These are phyloP conservation scores for Jacaranda copaia DNA, from an alignment of 257 asterid species.

Conservation along the genomic window DNA sequence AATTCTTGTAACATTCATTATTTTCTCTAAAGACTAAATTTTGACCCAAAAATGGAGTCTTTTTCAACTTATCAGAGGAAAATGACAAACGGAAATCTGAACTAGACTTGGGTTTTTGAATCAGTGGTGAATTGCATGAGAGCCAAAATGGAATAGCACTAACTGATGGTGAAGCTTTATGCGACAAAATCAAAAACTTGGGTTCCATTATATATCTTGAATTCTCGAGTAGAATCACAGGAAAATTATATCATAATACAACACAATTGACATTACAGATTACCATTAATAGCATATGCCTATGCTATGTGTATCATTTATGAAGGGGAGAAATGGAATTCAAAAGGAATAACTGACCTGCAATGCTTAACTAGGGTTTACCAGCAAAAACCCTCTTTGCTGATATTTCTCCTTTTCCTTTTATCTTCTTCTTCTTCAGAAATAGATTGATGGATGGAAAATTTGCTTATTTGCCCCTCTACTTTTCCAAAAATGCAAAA, in stretches of 20 bases:
- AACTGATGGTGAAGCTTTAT: slow-evolving; percentile 55
- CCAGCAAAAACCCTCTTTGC: slow-evolving; percentile 48
- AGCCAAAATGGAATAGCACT: slow-evolving; percentile 58
- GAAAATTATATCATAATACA: slow-evolving; percentile 29
- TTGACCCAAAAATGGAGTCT: slow-evolving; percentile 62
- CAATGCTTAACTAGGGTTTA: slow-evolving; percentile 59
- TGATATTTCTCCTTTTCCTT: slow-evolving; percentile 18
- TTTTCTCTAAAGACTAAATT: slow-evolving; percentile 45
- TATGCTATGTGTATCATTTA: neutral
- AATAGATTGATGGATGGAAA: slow-evolving; percentile 16
- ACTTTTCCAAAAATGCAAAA: slow-evolving; percentile 15
- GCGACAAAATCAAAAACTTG: slow-evolving; percentile 56
- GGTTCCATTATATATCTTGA: slow-evolving; percentile 62
- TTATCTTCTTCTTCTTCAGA: slow-evolving; percentile 37
- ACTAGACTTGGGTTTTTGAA: slow-evolving; percentile 52
- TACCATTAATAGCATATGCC: slow-evolving; percentile 2
- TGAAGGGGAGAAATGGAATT: slow-evolving; percentile 27
- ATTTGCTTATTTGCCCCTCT: slow-evolving; percentile 37
- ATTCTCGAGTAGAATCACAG: slow-evolving; percentile 31
- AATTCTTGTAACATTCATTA: slow-evolving; percentile 35
- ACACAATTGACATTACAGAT: slow-evolving; percentile 34
- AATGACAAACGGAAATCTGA: slow-evolving; percentile 37
- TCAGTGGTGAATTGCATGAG: slow-evolving; percentile 50
- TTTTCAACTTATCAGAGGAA: slow-evolving; percentile 42
- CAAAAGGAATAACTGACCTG: slow-evolving; percentile 46